A percentile compares a stretch with the other conserved stretches of the same genome.
Conservation (phyloP, 75 land plant genomes). For the Gnetum montanum region DNA sequence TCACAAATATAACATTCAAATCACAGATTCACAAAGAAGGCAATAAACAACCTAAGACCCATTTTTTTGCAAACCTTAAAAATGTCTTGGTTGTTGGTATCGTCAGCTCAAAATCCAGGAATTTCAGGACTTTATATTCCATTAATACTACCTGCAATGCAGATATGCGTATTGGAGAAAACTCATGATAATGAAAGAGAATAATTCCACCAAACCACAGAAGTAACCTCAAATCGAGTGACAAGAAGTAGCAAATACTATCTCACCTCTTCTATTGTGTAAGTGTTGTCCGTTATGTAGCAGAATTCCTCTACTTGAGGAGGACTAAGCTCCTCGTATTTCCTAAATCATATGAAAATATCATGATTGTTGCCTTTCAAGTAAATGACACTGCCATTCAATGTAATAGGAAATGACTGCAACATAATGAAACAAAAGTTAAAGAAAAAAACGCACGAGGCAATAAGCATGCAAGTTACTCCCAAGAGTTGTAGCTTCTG, state of each 20-base stretch:
- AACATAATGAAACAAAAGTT: no score
- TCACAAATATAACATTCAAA: not conserved
- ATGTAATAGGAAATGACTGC: no score
- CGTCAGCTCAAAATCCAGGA: constrained; percentile 24
- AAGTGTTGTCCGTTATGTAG: constrained; percentile 34
- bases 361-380: no score
- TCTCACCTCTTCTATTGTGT: constrained; percentile 22
- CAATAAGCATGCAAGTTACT: constrained; percentile 49
- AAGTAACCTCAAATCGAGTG: not conserved
- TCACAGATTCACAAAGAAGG: not conserved
- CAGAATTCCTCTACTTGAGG: constrained; percentile 33
- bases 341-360: constrained; percentile 13
- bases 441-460: constrained; percentile 20
- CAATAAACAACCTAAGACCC: no score
- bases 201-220: not conserved
- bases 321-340: constrained; percentile 29
- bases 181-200: not conserved
- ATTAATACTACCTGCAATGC: constrained; percentile 15
- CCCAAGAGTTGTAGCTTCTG: constrained; percentile 40
- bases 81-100: constrained; percentile 28
- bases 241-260: not conserved
- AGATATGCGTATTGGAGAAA: not conserved
- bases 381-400: no score
- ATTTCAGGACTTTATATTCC: constrained; percentile 24
- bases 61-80: constrained; percentile 11